These are phyloP conservation scores for Xanthoceras sorbifolium DNA, from an alignment of 345 rosid species.

Conservation along the genomic window DNA sequence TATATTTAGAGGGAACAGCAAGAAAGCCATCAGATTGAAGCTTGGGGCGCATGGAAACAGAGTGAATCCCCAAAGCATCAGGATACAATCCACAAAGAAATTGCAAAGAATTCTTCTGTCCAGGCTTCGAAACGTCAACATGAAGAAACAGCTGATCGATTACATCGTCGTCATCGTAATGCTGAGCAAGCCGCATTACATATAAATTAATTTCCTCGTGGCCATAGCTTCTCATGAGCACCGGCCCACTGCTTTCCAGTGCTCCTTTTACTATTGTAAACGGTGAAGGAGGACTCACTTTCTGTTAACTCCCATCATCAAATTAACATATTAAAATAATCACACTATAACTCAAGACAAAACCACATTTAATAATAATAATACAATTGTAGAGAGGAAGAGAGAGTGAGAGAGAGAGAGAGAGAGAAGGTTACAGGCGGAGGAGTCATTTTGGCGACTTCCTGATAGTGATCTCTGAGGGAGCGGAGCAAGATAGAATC, in stretches of 20 bases:
- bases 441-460: constrained; percentile 86
- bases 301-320: constrained; percentile 44
- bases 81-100: constrained; percentile 92
- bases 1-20: constrained; percentile 52
- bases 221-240: constrained; percentile 58
- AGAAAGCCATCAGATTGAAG: constrained; percentile 37
- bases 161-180: constrained; percentile 53
- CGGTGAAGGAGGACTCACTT: constrained; percentile 74
- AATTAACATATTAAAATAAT: neutral
- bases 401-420: constrained; percentile 5
- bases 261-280: constrained; percentile 74
- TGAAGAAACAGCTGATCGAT: constrained; percentile 85
- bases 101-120: constrained; percentile 61
- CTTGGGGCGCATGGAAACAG: constrained; percentile 78
- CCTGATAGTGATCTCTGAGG: constrained; percentile 87
- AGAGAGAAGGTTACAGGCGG: constrained; percentile 63
- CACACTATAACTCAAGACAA: no score
- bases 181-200: constrained; percentile 62
- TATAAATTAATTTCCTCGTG: constrained; percentile 71
- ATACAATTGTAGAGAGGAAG: no score
- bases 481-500: constrained; percentile 81
- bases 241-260: constrained; percentile 68
- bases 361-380: no score
- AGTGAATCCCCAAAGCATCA: constrained; percentile 89
- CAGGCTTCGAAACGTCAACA: constrained; percentile 78